Evolutionary conservation across 768 basidiomycete genomes (phyloP), one percentile per base, ranked within the genome.

Genomic region (Tubosaeta sp.): DNA sequence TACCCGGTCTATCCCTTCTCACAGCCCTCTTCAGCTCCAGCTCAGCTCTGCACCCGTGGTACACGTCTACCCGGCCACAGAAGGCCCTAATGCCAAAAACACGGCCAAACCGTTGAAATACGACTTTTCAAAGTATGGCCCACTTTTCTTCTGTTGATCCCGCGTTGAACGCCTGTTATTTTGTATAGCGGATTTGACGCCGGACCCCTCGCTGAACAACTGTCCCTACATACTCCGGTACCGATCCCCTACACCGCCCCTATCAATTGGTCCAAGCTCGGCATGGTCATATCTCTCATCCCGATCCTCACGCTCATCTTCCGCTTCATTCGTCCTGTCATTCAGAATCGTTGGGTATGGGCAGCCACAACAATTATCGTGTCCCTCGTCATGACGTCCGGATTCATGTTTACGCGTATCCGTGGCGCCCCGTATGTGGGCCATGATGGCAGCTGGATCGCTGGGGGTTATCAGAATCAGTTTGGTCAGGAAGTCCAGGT

Each of bases 361-460:
- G 88, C 87, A 6, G 66, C 65, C n/a, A 76, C 75, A 35, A 79
- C 84, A 25, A 49, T 85, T 35, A 65, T 81, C 24, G 78, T 83
- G 9, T 85, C 90, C 18, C 70, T 87, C 27, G 71, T 91, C 59
- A 95, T 97, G 86, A 94, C 84, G 19, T 84, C 87, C 9, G 96
- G 96, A 8, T 88, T 83, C 75, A 99, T 99, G 96, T 99, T 95
- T 72, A 89, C 88, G 52, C 87, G 86, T 56, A 99, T 99, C 59
- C 85, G 95, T 55, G 78, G 77, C 29, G 77, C 78, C 42, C 94
- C 92, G 3, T 92, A 81, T 64, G 73, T 72, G 21, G 82, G 81
- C 25, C 72, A 73, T 0, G 76, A 80, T 49, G 83, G 85, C 21
- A 73, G 78, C 44, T 94, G 92, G 87, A 86, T 99, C 60, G 89